phyloP scores from a whole-genome alignment of 306 rosid genomes.

The Alnus rubra region DNA sequence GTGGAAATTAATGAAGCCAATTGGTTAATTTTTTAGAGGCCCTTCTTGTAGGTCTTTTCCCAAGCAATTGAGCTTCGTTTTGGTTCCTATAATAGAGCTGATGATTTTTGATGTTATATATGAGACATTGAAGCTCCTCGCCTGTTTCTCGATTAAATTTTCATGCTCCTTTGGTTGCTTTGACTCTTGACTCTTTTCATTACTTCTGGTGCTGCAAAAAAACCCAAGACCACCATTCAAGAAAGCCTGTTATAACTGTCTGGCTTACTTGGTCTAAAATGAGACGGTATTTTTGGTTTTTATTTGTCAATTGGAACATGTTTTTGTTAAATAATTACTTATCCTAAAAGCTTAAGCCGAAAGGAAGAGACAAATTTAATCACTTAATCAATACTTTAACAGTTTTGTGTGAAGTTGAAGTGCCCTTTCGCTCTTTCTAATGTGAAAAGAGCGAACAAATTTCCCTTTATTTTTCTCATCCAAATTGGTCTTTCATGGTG shows the following conservation, averaged over 20 bases:
- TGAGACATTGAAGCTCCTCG: background rate
- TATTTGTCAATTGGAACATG: background rate
- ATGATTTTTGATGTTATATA: background rate
- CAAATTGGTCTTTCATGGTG: background rate
- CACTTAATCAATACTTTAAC: no score
- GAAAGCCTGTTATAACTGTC: background rate
- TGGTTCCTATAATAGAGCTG: background rate
- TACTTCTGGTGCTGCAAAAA: background rate
- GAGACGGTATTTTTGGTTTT: background rate
- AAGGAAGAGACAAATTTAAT: no score
- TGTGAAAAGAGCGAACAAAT: background rate
- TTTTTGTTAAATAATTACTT: no score
- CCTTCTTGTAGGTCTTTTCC: background rate
- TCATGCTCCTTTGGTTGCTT: background rate
- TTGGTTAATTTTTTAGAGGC: background rate
- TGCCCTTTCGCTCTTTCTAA: background rate
- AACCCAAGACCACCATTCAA: background rate
- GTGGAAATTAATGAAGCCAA: background rate
- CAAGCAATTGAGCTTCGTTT: background rate
- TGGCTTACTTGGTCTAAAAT: background rate
- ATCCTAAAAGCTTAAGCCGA: no score
- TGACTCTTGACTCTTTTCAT: background rate
- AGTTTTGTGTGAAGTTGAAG: background rate
- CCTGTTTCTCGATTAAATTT: background rate
- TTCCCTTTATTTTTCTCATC: background rate